A percentile compares a stretch with the other conserved stretches of the same genome.
Conservation (phyloP, 371 early-diverging fungal species). For the Dentiscutata heterogama region DNA sequence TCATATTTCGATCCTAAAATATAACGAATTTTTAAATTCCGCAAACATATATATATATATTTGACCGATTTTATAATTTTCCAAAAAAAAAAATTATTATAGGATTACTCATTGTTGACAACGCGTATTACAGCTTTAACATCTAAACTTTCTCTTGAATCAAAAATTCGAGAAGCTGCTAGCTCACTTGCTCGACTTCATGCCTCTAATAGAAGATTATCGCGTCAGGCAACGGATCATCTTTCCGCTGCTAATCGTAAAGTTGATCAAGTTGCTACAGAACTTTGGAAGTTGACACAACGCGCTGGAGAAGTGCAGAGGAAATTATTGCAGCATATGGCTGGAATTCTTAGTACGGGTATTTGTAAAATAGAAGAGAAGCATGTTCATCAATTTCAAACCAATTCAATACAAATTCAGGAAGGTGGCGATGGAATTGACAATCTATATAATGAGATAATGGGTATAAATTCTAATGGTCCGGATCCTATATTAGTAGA, state of each 20-base stretch:
- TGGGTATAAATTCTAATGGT: slow-evolving; percentile 22
- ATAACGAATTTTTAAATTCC: no score
- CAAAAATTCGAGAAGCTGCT: slow-evolving; percentile 76
- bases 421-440: slow-evolving; percentile 29
- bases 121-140: slow-evolving; percentile 61
- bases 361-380: slow-evolving; percentile 42
- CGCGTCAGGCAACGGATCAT: slow-evolving; percentile 63
- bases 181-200: slow-evolving; percentile 65
- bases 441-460: slow-evolving; percentile 41
- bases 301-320: slow-evolving; percentile 73
- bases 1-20: not conserved
- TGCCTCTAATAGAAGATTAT: slow-evolving; percentile 59
- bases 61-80: not conserved
- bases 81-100: not conserved
- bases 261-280: slow-evolving; percentile 75
- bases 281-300: slow-evolving; percentile 68
- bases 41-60: not conserved
- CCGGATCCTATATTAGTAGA: not conserved
- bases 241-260: slow-evolving; percentile 69
- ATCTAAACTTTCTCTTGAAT: slow-evolving; percentile 70
- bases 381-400: not conserved
- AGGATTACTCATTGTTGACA: slow-evolving; percentile 60
- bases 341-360: slow-evolving; percentile 62
- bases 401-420: not conserved
- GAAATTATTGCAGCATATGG: slow-evolving; percentile 75